phyloP scores from a whole-genome alignment of 2,329 filamentous ascomycete species.

The Atkinsonella texensis region DNA sequence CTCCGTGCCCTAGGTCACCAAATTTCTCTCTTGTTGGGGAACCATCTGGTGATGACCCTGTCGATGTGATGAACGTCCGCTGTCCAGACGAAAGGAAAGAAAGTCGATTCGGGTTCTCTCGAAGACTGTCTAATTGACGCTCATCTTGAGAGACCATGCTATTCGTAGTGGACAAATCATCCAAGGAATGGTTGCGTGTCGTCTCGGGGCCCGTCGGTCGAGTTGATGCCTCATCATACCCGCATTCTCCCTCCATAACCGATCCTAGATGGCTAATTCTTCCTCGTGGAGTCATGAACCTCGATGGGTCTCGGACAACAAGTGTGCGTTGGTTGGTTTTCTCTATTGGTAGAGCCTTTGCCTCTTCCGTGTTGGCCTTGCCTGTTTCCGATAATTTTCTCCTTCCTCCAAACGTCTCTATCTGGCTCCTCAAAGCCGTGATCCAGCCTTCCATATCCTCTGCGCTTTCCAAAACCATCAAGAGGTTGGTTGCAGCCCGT shows the following conservation, averaged over 20 bases:
- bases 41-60: slow-evolving; percentile 42
- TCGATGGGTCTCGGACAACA: slow-evolving; percentile 35
- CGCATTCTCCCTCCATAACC: not conserved
- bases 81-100: slow-evolving; percentile 51
- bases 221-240: slow-evolving; percentile 8
- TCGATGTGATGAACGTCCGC: slow-evolving; percentile 46
- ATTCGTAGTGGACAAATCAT: slow-evolving; percentile 45
- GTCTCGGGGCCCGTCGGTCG: slow-evolving; percentile 12
- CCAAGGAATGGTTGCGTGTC: slow-evolving; percentile 30
- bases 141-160: slow-evolving; percentile 48
- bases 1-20: slow-evolving; percentile 7
- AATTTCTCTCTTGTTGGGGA: slow-evolving; percentile 40
- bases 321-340: slow-evolving; percentile 34
- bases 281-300: slow-evolving; percentile 19
- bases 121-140: slow-evolving; percentile 42
- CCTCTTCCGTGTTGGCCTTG: slow-evolving; percentile 31
- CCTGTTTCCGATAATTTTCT: slow-evolving; percentile 50
- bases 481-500: slow-evolving; percentile 47
- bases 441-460: slow-evolving; percentile 72
- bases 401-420: slow-evolving; percentile 57
- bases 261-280: not conserved
- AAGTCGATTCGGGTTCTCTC: slow-evolving; percentile 43
- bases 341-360: slow-evolving; percentile 20
- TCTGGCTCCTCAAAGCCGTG: slow-evolving; percentile 52
- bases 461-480: slow-evolving; percentile 61